Conservation (phyloP, 1,139 yeast genomes). For the Suhomyces bolitotheri region DNA sequence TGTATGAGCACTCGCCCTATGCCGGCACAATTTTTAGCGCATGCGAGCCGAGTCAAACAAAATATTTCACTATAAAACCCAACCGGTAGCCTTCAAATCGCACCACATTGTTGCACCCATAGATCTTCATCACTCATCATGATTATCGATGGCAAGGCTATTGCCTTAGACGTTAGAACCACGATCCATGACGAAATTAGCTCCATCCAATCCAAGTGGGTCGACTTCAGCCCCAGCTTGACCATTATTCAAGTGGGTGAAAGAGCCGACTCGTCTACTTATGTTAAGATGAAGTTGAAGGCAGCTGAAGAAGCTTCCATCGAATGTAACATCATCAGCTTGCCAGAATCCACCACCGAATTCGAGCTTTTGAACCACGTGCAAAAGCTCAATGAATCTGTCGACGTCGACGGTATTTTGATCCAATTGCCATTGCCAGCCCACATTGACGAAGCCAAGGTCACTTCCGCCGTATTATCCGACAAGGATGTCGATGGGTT, state of each 20-base stretch:
- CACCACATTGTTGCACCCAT: background rate
- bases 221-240: constrained; percentile 72
- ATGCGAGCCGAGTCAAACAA: constrained; percentile 15
- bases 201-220: constrained; percentile 52
- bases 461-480: constrained; percentile 75
- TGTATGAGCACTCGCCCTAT: too few species aligned
- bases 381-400: constrained; percentile 62
- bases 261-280: constrained; percentile 90
- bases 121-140: constrained; percentile 1
- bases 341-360: constrained; percentile 63
- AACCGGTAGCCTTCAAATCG: constrained; percentile 1
- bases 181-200: constrained; percentile 56
- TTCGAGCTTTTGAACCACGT: constrained; percentile 61
- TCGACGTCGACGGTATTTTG: constrained; percentile 79
- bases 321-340: constrained; percentile 63
- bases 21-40: constrained; percentile 1
- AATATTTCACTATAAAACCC: constrained; percentile 8
- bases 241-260: constrained; percentile 88
- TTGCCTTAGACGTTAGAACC: constrained; percentile 57
- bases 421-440: constrained; percentile 90
- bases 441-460: constrained; percentile 73
- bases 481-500: constrained; percentile 96
- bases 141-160: constrained; percentile 69
- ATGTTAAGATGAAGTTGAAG: constrained; percentile 89
- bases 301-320: constrained; percentile 89